Base-by-base conservation (phyloP, 495 filamentous ascomycete genomes). In the Podospora fimiseda region DNA sequence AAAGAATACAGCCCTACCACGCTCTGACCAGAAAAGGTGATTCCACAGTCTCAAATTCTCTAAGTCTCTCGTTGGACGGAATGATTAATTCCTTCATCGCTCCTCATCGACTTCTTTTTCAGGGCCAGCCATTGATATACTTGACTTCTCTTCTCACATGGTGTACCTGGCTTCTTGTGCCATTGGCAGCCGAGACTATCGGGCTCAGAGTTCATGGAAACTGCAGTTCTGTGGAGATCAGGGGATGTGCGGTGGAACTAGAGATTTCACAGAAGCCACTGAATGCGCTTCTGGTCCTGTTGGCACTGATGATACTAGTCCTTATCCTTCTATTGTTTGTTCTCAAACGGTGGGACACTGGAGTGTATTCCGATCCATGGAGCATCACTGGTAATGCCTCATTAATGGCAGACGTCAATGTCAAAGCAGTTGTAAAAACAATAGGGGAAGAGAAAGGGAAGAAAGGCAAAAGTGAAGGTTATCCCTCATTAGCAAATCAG, bases 301-400 rank as follows among this genome's bases (percentile, higher is more conserved):
- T 72, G 8, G 62, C 14, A 2, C 13, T 58, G 40, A 69, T 70
- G 67, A 57, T 40, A 7, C 9, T 66, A 9, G 52, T 64, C 3
- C 48, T 64, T 16, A 20, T 66, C 2, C 14, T 61, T 16, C 51
- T 66, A 11, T 30, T 69, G 13, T 19, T 62, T 2, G 43, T 63
- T 2, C 58, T 71, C 0, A 38, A 42, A 3, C 47, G 55, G 18
- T 72, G 69, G 69, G 51, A 33, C 2, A 61, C 66, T 1, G 71
- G 73, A 9, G 58, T 75, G 11, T 48, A 60, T 16, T 52, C 69
- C 0, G 69, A 73, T 54, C 72, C 73, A 2, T 72, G 67, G 64
- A 72, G 68, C 43, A 69, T 75, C 41, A 65, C 63, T 15, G 62
- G 64, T 16, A 44, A 67, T 2, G 64, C 70, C 5, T 58, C 69